phyloP scores from a whole-genome alignment of 768 basidiomycete genomes.

The Galerina sulciceps region DNA sequence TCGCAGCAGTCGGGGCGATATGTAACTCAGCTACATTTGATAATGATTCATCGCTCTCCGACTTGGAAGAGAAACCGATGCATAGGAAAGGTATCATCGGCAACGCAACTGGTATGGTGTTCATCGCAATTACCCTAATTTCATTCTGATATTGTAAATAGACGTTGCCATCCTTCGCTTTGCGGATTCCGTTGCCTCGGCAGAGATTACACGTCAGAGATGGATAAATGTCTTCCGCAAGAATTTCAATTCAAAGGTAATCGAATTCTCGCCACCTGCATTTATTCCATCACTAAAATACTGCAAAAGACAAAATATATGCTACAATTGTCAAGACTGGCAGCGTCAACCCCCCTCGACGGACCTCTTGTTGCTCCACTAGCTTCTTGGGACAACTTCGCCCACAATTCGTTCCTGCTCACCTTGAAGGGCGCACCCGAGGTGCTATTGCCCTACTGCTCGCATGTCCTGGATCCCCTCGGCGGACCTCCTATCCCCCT shows the following conservation, averaged over 20 bases:
- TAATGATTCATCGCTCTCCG: constrained; percentile 18
- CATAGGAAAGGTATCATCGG: constrained; percentile 40
- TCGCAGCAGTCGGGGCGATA: constrained; percentile 47
- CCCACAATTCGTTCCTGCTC: constrained; percentile 19
- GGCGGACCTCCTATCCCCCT: constrained; percentile 40
- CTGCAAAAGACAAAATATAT: constrained; percentile 54
- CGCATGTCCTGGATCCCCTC: constrained; percentile 38
- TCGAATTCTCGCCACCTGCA: not conserved
- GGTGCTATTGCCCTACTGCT: constrained; percentile 45
- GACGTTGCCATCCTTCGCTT: constrained; percentile 62
- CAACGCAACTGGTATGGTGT: constrained; percentile 53
- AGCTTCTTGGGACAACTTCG: constrained; percentile 27
- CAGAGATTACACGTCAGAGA: constrained; percentile 27
- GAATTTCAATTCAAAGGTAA: constrained; percentile 44
- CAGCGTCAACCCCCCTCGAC: constrained; percentile 8
- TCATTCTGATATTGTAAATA: constrained; percentile 11
- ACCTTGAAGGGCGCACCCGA: constrained; percentile 50
- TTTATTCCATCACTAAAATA: not conserved
- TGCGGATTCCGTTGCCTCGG: constrained; percentile 35
- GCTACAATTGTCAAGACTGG: constrained; percentile 42
- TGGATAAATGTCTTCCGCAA: constrained; percentile 42
- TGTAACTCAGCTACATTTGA: constrained; percentile 58
- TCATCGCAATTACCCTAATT: not conserved
- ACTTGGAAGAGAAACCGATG: constrained; percentile 27
- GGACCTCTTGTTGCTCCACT: constrained; percentile 24